Base-by-base conservation (phyloP, 148 eudicot species). In the Simmondsia chinensis region DNA sequence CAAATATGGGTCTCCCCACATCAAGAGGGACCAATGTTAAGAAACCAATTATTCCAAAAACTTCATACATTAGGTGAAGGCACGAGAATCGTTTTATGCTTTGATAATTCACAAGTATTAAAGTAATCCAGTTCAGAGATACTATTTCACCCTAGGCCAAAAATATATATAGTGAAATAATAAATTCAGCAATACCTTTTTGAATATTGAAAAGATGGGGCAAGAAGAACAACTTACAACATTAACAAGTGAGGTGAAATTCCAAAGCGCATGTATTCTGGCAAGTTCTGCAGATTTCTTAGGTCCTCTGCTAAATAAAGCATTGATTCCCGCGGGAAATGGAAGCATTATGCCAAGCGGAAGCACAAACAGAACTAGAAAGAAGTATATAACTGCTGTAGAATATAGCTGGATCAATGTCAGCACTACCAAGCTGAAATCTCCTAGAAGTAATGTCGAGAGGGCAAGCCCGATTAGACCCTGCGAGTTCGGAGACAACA, bases 251-350 rank as follows among this genome's bases (percentile, higher is more conserved):
- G 97, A 91, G 43, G 75, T 74, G 36, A 85, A 50, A 48, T 91
- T 91, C 97, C 95, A 91, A 57, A 91, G 74, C 56, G 88, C 95
- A 64, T 91, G 91, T 41, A 82, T 71, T 39, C 95, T 88, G 18
- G 95, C 79, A 62, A 74, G 79, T 34, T 76, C 80, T 25, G 94
- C 87, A 49, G 97, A 79, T 65, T 82, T 74, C 57, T 66, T 72
- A 2, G 86, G 88, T 23, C 87, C 85, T 56, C 83, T 66, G 63
- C 95, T 82, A 63, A 91, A 85, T 52, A 91, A 71, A 24, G 95
- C 97, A 72, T 72, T 85, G 32, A 82, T 76, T 13, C 97, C 97
- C 46, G 94, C 80, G 5, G 97, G 97, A 55, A 91, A 85, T 20
- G 97, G 97, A 62, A 86, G 79, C 31, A 91, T 56, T 51, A 85